Evolutionary conservation across 768 basidiomycete genomes (phyloP).

Genomic region (Suillus subalutaceus): DNA sequence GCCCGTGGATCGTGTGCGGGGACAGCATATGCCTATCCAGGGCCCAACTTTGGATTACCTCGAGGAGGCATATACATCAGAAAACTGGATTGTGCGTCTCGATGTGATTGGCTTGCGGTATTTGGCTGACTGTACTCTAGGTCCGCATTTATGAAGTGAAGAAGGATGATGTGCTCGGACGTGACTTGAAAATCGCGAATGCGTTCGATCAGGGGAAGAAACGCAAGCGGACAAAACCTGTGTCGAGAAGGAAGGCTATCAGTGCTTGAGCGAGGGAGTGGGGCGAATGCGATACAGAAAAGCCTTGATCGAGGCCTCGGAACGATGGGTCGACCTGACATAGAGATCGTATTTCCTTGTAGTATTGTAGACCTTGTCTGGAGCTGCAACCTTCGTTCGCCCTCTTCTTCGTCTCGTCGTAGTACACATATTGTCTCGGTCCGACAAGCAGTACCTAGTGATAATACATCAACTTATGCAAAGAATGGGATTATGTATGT

Average conservation of each 20-base stretch:
- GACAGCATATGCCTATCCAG: conserved; percentile 74
- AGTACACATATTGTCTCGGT: background rate
- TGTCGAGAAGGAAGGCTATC: conserved; percentile 55
- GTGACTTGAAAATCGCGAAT: conserved; percentile 87
- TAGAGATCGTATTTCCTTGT: background rate
- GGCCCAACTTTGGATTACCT: conserved; percentile 88
- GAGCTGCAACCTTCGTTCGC: background rate
- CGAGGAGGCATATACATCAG: conserved; percentile 98
- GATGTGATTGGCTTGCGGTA: background rate
- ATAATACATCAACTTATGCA: too few relatives aligned
- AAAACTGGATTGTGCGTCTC: conserved; percentile 94
- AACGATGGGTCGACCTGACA: too few relatives aligned
- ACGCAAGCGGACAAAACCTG: conserved; percentile 79
- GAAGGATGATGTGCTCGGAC: conserved; percentile 88
- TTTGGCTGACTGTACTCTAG: conserved; percentile 35
- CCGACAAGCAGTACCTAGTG: background rate
- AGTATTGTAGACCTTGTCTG: conserved; percentile 1
- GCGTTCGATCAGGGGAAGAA: conserved; percentile 88
- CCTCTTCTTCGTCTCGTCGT: background rate
- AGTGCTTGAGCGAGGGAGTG: conserved; percentile 15
- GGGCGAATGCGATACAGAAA: background rate
- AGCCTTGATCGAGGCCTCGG: background rate
- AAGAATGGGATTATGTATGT: too few relatives aligned
- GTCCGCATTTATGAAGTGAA: conserved; percentile 95
- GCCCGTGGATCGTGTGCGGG: conserved; percentile 85